Percentiles rank a stretch among this genome's conserved stretches.
phyloP scores from a whole-genome alignment of 345 rosid genomes.

The Gossypium mustelinum region DNA sequence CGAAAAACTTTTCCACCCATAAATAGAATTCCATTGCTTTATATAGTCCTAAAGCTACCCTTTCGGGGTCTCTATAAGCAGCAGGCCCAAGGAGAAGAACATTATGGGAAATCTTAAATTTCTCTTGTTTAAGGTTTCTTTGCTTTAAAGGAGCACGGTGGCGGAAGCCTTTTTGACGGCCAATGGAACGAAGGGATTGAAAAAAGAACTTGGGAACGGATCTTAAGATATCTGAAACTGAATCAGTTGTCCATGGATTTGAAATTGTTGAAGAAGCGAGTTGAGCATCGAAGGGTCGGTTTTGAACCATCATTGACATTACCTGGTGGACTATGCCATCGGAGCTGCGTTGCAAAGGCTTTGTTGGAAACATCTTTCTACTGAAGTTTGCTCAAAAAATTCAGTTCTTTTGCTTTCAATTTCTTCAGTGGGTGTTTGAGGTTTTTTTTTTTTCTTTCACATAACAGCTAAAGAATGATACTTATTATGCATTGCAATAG shows the following conservation, averaged over 20 bases:
- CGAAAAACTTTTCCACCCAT: slow-evolving; percentile 49
- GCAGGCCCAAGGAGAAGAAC: slow-evolving; percentile 60
- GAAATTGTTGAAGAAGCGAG: slow-evolving; percentile 41
- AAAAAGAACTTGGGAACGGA: slow-evolving; percentile 70
- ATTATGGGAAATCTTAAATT: slow-evolving; percentile 27
- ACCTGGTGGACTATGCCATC: slow-evolving; percentile 31
- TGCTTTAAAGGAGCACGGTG: slow-evolving; percentile 73
- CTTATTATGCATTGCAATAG: neutral
- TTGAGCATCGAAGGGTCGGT: slow-evolving; percentile 53
- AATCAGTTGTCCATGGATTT: slow-evolving; percentile 37
- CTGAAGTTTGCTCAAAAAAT: neutral
- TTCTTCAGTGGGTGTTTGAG: neutral
- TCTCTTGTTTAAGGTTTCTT: slow-evolving; percentile 48
- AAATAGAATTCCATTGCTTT: slow-evolving; percentile 66
- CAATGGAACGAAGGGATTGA: slow-evolving; percentile 66
- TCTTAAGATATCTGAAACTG: slow-evolving; percentile 55
- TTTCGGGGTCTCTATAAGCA: slow-evolving; percentile 63
- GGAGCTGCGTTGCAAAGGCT: slow-evolving; percentile 22
- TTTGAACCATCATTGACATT: slow-evolving; percentile 48
- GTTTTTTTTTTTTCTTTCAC: neutral
- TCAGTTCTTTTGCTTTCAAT: neutral
- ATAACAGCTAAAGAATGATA: neutral
- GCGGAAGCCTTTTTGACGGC: slow-evolving; percentile 65
- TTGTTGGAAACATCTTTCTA: slow-evolving; percentile 22
- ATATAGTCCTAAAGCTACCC: slow-evolving; percentile 44